Evolutionary conservation across 768 basidiomycete genomes (phyloP).

Genomic region (Mycena galopus): DNA sequence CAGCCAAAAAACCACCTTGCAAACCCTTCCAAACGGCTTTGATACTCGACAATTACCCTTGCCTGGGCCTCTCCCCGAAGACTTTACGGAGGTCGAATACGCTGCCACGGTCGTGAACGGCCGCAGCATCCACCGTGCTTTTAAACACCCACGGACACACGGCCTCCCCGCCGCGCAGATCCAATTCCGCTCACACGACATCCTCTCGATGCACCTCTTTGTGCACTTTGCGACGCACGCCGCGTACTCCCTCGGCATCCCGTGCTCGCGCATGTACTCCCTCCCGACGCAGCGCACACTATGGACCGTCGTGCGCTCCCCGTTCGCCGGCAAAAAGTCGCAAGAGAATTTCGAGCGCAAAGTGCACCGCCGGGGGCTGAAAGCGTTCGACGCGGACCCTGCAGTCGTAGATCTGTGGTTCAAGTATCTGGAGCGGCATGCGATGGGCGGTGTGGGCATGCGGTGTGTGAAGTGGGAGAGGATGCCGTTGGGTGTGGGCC

Average conservation of each 20-base stretch:
- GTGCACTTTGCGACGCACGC: constrained; percentile 88
- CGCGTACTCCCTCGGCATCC: constrained; percentile 87
- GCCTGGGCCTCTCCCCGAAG: constrained; percentile 33
- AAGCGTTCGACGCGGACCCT: constrained; percentile 90
- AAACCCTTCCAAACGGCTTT: constrained; percentile 34
- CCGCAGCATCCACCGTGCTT: constrained; percentile 67
- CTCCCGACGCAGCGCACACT: constrained; percentile 83
- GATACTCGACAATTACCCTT: constrained; percentile 34
- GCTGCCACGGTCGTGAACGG: constrained; percentile 74
- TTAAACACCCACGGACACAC: constrained; percentile 72
- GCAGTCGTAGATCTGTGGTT: constrained; percentile 87
- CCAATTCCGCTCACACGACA: constrained; percentile 85
- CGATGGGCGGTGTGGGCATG: constrained; percentile 90
- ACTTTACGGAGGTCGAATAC: constrained; percentile 59
- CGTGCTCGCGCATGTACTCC: constrained; percentile 70
- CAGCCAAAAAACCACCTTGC: constrained; percentile 20
- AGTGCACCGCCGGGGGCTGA: constrained; percentile 87
- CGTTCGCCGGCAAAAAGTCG: constrained; percentile 93
- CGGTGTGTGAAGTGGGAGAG: constrained; percentile 83
- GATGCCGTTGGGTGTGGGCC: constrained; percentile 64
- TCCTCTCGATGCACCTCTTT: constrained; percentile 78
- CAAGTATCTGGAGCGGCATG: constrained; percentile 80
- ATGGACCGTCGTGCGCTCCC: constrained; percentile 88
- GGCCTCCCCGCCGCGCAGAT: constrained; percentile 83
- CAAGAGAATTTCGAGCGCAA: constrained; percentile 96